A percentile compares a stretch with the other conserved stretches of the same genome.
These are phyloP conservation scores for Termitomyces sp. DNA, from an alignment of 768 basidiomycete genomes.

Conservation along the genomic window DNA sequence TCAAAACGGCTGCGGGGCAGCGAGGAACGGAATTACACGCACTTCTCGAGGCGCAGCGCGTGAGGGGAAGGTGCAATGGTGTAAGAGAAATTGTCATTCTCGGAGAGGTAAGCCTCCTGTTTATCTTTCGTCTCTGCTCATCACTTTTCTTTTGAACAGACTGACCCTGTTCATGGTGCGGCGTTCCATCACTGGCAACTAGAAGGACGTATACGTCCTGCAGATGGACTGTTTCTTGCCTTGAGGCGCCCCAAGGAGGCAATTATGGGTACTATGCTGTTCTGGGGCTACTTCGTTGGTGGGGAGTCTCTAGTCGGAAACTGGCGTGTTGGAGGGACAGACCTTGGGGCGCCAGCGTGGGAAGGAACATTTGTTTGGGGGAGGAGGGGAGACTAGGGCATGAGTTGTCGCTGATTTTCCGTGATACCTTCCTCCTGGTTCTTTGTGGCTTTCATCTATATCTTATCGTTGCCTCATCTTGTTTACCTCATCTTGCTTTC, in stretches of 20 bases:
- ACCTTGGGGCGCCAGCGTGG: slow-evolving; percentile 42
- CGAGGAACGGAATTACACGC: neutral
- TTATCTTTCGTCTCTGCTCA: neutral
- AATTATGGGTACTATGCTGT: slow-evolving; percentile 28
- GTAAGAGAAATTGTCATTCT: slow-evolving; percentile 57
- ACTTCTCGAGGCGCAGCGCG: slow-evolving; percentile 2
- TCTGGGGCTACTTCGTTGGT: slow-evolving; percentile 69
- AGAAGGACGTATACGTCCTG: slow-evolving; percentile 6
- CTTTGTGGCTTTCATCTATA: neutral
- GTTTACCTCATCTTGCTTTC: neutral
- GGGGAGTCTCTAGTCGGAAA: slow-evolving; percentile 65
- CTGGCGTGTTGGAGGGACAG: slow-evolving; percentile 52
- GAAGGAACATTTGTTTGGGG: slow-evolving; percentile 66
- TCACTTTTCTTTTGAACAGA: neutral
- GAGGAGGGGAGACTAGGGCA: slow-evolving; percentile 27
- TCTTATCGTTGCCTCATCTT: neutral
- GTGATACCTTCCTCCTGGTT: neutral
- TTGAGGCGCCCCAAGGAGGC: neutral
- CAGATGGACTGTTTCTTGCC: slow-evolving; percentile 4
- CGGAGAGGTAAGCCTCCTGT: slow-evolving; percentile 39
- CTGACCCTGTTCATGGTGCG: neutral
- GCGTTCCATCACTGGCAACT: slow-evolving; percentile 4
- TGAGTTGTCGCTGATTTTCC: neutral
- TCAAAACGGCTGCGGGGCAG: neutral
- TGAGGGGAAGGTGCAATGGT: slow-evolving; percentile 37